Evolutionary conservation across 192 early-diverging fungal genomes (phyloP), one percentile per base, ranked within the genome.

Genomic region (Funneliformis geosporum): DNA sequence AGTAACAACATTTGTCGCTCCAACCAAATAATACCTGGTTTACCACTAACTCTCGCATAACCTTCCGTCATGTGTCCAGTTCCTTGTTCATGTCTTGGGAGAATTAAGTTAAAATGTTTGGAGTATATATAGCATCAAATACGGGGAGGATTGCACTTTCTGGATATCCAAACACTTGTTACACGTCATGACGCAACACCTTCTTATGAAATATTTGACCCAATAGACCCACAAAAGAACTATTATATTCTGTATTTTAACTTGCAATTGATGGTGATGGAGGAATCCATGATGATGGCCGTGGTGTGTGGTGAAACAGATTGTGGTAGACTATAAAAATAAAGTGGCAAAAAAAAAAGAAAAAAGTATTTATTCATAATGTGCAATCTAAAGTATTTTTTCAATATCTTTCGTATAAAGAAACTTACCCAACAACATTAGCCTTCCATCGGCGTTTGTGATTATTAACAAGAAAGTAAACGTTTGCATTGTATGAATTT

Each of bases 131-230:
- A 60, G 98, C 98, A 85, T 99, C 98, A 83, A 97, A 98, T 9
- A 99, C 97, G 9, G 98, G 98, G 80, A 99, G 89, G 83, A 99
- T 99, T 8, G 98, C 98, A 59, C 98, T 97, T 74, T 97, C 98
- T 27, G 98, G 98, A 83, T 99, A 99, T 18, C 98, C 98, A 90
- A 99, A 99, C 60, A 99, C 88, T 75, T 95, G 93, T 82, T 96
- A 93, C 43, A 99, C 98, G 69, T 88, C 90, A 67, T 97, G 95
- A 59, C 95, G 88, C 72, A 97, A 85, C 96, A 99, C 96, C 98
- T 98, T 98, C 82, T 98, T 95, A 88, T 99, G 98, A 82, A 99
- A 97, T 83, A 99, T 98, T 85, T 98, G 91, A 61, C 98, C 98
- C 33, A 96, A 94, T 91, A 96, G 93, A 42, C 98, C 98, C 8